Conservation (phyloP, 169 alveolate genomes). For the Cardiosporidium cionae region DNA sequence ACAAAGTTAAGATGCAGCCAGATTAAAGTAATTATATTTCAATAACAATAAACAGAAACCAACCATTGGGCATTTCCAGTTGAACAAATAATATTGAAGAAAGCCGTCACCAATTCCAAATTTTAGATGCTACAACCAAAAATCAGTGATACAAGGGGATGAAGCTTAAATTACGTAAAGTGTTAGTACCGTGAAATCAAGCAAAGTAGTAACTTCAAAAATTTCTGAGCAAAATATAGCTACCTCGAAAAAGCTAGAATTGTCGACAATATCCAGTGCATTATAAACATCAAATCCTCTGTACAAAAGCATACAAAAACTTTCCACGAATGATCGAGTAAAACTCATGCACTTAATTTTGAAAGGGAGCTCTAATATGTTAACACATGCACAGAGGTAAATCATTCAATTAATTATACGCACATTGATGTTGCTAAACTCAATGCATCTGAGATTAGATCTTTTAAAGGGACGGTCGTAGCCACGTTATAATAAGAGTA, state of each 20-base stretch:
- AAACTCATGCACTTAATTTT: not conserved
- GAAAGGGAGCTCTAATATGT: not conserved
- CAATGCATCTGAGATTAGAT: slow-evolving; percentile 81
- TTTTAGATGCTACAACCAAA: slow-evolving; percentile 54
- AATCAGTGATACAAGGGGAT: not conserved
- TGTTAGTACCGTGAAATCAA: not conserved
- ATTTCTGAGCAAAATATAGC: not conserved
- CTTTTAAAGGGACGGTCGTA: slow-evolving; percentile 52
- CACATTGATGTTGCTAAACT: slow-evolving; percentile 70
- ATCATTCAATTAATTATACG: not conserved
- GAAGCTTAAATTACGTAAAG: not conserved
- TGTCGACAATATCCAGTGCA: slow-evolving; percentile 92
- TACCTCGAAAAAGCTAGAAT: slow-evolving; percentile 71
- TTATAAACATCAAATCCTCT: slow-evolving; percentile 89
- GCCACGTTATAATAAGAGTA: slow-evolving; percentile 81
- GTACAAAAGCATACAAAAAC: not conserved
- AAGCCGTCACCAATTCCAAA: slow-evolving; percentile 95
- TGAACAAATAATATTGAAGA: slow-evolving; percentile 90
- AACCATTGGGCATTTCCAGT: slow-evolving; percentile 76
- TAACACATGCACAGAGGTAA: not conserved
- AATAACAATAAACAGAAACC: no score
- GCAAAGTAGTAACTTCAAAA: not conserved
- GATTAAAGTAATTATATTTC: no score
- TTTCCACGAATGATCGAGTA: not conserved
- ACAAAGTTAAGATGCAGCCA: no score